Base-by-base conservation (phyloP, 2,329 filamentous ascomycete species). In the Hypoxylon sp. region DNA sequence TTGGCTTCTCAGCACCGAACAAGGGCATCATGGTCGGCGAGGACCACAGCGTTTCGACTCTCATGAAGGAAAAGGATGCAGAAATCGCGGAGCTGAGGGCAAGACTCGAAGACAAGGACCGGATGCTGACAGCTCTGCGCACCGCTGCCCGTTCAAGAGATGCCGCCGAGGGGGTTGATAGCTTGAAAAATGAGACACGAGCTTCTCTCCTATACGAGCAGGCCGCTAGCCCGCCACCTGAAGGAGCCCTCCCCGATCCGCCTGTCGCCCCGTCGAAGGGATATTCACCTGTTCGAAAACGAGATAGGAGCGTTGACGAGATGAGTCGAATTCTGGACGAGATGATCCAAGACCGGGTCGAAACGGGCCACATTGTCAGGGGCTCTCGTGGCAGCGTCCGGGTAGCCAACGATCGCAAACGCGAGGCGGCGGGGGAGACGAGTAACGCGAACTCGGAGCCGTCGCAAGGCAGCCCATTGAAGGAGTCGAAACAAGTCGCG, bases 271-370 rank as follows among this genome's bases (percentile, higher is more conserved):
- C 20, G 35, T 40, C 45, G 18, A 74, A 74, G 56, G 70, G 73
- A 8, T 45, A 58, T 13, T 70, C 67, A 66, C 73, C 65, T 67
- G 73, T 65, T 43, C 82, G 82, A 48, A 83, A 81, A 63, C 82
- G 83, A 46, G 80, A 80, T 10, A 86, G 83, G 78, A 91, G 90
- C 65, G 89, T 95, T 27, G 92, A 97, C 67, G 93, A 97, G 75
- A 93, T 97, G 87, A 96, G 91, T 65, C 86, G 88, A 68, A 92
- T 97, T 78, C 83, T 97, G 21, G 94, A 98, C 69, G 92, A 97
- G 76, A 97, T 98, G 94, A 95, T 97, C 58, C 90, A 93, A 70
- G 90, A 94, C 70, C 87, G 90, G 55, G 89, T 96, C 49, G 90
- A 95, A 67, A 86, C 81, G 48, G 91, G 90, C 18, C 86, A 91